Evolutionary conservation across 2,329 filamentous ascomycete genomes (phyloP).

Genomic region (Xylariaceae sp.): DNA sequence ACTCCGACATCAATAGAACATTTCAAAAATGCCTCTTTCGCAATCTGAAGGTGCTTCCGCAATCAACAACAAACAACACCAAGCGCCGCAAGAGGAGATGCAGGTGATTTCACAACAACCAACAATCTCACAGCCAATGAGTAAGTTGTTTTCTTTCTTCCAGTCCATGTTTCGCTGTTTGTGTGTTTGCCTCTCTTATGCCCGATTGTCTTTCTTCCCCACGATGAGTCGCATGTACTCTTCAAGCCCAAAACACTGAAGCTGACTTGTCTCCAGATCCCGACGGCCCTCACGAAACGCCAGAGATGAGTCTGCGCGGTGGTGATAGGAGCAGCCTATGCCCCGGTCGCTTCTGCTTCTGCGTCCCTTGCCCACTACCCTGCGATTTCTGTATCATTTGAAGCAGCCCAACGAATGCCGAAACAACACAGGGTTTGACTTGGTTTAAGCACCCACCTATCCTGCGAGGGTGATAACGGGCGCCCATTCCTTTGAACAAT

Average conservation of each 20-base stretch:
- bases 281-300: constrained; percentile 16
- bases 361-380: constrained; percentile 28
- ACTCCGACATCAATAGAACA: too few relatives aligned
- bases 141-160: constrained; percentile 4
- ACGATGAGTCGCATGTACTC: too few relatives aligned
- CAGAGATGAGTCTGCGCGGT: constrained; percentile 23
- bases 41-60: constrained; percentile 11
- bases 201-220: not conserved
- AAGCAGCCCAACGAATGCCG: not conserved
- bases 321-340: constrained; percentile 25
- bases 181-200: not conserved
- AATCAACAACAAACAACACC: constrained; percentile 7
- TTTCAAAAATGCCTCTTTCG: constrained; percentile 15
- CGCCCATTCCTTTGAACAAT: not conserved
- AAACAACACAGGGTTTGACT: not conserved
- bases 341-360: constrained; percentile 31
- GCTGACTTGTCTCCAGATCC: constrained; percentile 18
- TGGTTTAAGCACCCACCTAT: not conserved
- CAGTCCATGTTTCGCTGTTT: not conserved
- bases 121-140: constrained; percentile 16
- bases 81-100: constrained; percentile 12
- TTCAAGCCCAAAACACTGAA: not conserved
- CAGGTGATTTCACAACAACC: constrained; percentile 19
- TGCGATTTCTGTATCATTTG: constrained; percentile 31
- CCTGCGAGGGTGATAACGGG: too few relatives aligned